Evolutionary conservation across 345 rosid genomes (phyloP).

Genomic region (Sonneratia alba): DNA sequence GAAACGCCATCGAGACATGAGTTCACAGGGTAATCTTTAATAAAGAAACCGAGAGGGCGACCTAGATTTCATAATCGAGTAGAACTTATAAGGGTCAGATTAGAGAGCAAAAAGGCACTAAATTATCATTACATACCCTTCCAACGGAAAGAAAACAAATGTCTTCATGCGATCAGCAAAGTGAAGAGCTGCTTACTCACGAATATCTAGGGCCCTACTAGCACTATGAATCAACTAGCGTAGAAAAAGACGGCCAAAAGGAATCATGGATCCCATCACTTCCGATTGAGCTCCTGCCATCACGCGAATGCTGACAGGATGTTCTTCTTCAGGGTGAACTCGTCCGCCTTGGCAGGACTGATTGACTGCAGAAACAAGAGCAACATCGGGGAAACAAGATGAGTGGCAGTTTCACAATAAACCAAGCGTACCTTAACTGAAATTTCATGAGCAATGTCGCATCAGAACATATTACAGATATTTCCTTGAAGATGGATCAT

Average conservation of each 20-base stretch:
- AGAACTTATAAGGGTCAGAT: background rate
- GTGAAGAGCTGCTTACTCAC: background rate
- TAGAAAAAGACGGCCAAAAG: background rate
- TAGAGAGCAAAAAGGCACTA: background rate
- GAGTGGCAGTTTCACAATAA: background rate
- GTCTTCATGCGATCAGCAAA: background rate
- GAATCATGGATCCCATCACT: background rate
- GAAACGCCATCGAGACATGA: background rate
- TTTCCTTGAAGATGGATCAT: background rate
- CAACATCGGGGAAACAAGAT: background rate
- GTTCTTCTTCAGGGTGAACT: constrained; percentile 74
- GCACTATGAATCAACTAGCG: background rate
- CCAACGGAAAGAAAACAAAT: background rate
- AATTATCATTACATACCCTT: background rate
- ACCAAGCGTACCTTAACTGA: background rate
- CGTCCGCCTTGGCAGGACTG: constrained; percentile 77
- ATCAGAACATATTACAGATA: background rate
- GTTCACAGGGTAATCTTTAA: background rate
- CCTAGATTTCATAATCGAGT: background rate
- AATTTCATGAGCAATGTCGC: background rate
- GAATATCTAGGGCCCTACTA: background rate
- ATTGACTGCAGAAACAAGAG: constrained; percentile 49
- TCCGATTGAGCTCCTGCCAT: background rate
- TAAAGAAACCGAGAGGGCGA: background rate
- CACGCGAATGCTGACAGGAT: constrained; percentile 33